Conservation (phyloP, 2,329 filamentous ascomycete genomes). For the Aspergillus sp. region DNA sequence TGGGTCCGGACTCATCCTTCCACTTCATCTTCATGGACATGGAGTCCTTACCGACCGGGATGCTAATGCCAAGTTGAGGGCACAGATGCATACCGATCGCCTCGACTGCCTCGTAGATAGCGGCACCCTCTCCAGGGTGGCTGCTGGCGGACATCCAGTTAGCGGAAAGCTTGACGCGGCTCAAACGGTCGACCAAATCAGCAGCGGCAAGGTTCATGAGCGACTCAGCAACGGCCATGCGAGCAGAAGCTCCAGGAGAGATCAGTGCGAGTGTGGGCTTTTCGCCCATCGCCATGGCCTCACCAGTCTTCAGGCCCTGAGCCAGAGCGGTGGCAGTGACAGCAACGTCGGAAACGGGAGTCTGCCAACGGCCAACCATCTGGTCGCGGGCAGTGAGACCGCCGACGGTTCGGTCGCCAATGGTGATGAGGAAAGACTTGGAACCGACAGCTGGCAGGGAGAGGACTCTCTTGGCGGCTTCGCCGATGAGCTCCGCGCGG, state of each 20-base stretch:
- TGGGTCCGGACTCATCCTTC: constrained; percentile 72
- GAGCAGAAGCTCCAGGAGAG: constrained; percentile 83
- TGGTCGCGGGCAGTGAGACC: constrained; percentile 88
- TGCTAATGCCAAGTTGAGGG: constrained; percentile 85
- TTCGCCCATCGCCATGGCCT: constrained; percentile 98
- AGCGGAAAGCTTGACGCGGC: constrained; percentile 83
- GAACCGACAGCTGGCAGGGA: constrained; percentile 89
- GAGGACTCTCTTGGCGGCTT: constrained; percentile 81
- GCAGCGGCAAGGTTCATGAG: constrained; percentile 91
- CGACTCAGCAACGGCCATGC: constrained; percentile 95
- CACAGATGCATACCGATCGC: constrained; percentile 93
- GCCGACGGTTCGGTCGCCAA: constrained; percentile 89
- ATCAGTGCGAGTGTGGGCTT: constrained; percentile 88
- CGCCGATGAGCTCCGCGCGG: constrained; percentile 55
- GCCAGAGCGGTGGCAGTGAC: constrained; percentile 85
- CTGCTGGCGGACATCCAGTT: constrained; percentile 99
- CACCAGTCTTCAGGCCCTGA: constrained; percentile 74
- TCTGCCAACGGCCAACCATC: constrained; percentile 96
- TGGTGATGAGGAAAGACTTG: constrained; percentile 96
- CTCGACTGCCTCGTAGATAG: constrained; percentile 89
- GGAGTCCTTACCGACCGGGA: constrained; percentile 96
- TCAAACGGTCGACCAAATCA: constrained; percentile 71
- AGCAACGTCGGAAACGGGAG: constrained; percentile 89
- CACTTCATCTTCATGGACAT: constrained; percentile 99
- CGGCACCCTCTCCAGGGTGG: constrained; percentile 89